Percentiles rank a stretch among this genome's conserved stretches.
Evolutionary conservation across 176 grass and related monocot genomes (phyloP).

Genomic region (Panicum miliaceum): DNA sequence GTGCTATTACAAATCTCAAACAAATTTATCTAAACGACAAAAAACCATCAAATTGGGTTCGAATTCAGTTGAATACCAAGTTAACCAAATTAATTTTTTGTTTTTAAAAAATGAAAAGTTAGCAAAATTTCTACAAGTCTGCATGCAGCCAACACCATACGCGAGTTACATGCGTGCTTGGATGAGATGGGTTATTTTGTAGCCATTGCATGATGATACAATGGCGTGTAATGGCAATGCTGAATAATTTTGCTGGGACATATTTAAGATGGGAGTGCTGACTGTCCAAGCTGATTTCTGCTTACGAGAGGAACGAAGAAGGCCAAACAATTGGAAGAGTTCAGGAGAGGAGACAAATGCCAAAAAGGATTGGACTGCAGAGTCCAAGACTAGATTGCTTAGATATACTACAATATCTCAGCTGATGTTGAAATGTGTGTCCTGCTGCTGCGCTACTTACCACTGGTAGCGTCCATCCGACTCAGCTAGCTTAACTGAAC

Average conservation of each 20-base stretch:
- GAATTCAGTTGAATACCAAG: not conserved
- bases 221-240: not conserved
- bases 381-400: not conserved
- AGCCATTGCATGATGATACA: not conserved
- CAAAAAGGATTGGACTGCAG: not conserved
- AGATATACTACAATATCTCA: conserved; percentile 11
- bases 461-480: conserved; percentile 6
- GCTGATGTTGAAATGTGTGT: conserved; percentile 33
- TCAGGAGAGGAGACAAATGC: not conserved
- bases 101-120: no score
- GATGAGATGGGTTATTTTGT: not conserved
- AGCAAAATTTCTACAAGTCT: no score
- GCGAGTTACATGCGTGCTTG: no score
- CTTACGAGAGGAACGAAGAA: not conserved
- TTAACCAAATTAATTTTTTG: no score
- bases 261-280: not conserved
- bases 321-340: not conserved
- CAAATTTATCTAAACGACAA: not conserved
- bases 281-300: not conserved
- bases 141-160: no score
- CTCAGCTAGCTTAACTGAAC: conserved; percentile 9
- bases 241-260: not conserved
- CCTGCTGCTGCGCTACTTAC: not conserved
- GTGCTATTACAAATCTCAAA: not conserved
- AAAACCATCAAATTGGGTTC: not conserved